Base-by-base conservation (phyloP, 1,284 basidiomycete genomes). In the Ustilago cynodontis region DNA sequence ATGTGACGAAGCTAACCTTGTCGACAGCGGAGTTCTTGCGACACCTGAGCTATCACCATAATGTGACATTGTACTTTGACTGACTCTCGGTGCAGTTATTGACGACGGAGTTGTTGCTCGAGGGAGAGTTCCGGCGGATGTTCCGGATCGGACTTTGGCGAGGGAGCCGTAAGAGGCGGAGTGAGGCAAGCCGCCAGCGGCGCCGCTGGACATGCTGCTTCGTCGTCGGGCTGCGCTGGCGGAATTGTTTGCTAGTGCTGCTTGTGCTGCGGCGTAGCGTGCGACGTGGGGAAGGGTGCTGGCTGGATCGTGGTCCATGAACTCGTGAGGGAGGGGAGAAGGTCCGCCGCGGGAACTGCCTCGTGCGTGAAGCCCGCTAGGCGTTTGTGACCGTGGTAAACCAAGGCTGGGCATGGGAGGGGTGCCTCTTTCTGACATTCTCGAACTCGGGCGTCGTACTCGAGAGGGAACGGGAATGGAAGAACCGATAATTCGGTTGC, bases 241-340 rank as follows among this genome's bases (percentile, higher is more conserved):
- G n/a, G 37, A 43, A 10, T 55, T n/a, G 4, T 41, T 16, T 1
- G 29, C n/a, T 8, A 55, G 28, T 2, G 64, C 59, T 11, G 64
- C 66, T 13, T 59, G 52, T 2, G 73, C 68, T 4, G 62, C 59
- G 0, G 68, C 69, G 22, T 73, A 77, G 3, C 73, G 67, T 24
- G 78, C 65, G 2, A 65, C 74, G 20, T 77, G 65, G 0, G 77
- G 61, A 0, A 79, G 61, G 16, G 79, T 75, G 13, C 31, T 24
- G 1, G 80, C 77, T 16, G 81, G 81, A 50, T 82, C 81, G 55
- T 74, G 65, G 31, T 80, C 80, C 79, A 82, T 78, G 49, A 81
- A 82, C 35, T 80, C 79, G 39, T 59, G 60, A 47, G 64, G 70
- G 3, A 71, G 73, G 6, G 75, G 74, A 20, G 65, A 57, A 13